These are phyloP conservation scores for Zea mays DNA, from an alignment of 176 grass and related monocot species.

Conservation along the genomic window Zm-B73-REFERENCE-NAM-5.0 NC_050096.1:4178501-4179000, in stretches of 20 bases:
- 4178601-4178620: not conserved
- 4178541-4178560: not conserved
- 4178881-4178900: not conserved
- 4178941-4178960: not conserved
- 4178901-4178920: not conserved
- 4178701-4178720: slow-evolving; percentile 61
- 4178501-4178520: not conserved
- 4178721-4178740: slow-evolving; percentile 83
- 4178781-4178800: slow-evolving; percentile 58
- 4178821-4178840: not conserved
- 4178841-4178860: not conserved
- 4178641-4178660: slow-evolving; percentile 22
- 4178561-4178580: not conserved
- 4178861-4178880: not conserved
- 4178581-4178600: not conserved
- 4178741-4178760: slow-evolving; percentile 88
- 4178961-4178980: not conserved
- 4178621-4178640: not conserved
- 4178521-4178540: not conserved
- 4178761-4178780: slow-evolving; percentile 89
- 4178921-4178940: not conserved
- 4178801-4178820: slow-evolving; percentile 67
- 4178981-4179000: not conserved
- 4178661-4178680: not conserved
- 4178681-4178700: slow-evolving; percentile 3